Percentiles rank a stretch among this genome's conserved stretches.
These are phyloP conservation scores for Penicillium simplicissimum DNA, from an alignment of 495 filamentous ascomycete species.

Conservation along the genomic window DNA sequence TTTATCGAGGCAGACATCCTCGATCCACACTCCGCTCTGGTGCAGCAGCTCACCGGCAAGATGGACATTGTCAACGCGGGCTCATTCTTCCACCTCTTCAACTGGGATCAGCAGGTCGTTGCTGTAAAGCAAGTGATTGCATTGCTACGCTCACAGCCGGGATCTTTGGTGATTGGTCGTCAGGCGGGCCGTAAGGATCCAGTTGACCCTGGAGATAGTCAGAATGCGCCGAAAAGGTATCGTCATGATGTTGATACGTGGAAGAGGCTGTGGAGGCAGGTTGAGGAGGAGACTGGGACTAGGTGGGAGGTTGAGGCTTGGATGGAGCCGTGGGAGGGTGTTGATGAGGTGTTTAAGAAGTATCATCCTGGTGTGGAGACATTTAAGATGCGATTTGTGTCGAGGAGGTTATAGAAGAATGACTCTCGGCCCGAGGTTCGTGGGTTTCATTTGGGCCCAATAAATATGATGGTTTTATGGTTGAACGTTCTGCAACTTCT, in stretches of 20 bases:
- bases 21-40: conserved; percentile 35
- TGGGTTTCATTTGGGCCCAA: no score
- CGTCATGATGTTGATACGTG: conserved; percentile 49
- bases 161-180: conserved; percentile 49
- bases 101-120: conserved; percentile 51
- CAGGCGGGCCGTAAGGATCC: conserved; percentile 44
- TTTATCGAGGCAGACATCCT: conserved; percentile 59
- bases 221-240: conserved; percentile 28
- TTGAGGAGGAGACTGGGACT: conserved; percentile 48
- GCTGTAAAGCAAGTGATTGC: conserved; percentile 46
- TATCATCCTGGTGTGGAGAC: conserved; percentile 20
- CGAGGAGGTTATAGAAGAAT: conserved; percentile 6
- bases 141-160: conserved; percentile 45
- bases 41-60: conserved; percentile 40
- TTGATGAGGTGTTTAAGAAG: conserved; percentile 13
- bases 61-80: conserved; percentile 57
- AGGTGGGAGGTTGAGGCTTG: conserved; percentile 42
- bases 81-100: conserved; percentile 63
- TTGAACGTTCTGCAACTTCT: no score
- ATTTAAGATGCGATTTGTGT: conserved; percentile 24
- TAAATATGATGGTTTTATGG: no score
- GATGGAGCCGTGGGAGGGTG: conserved; percentile 22
- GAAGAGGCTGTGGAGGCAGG: conserved; percentile 51
- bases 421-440: no score
- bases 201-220: conserved; percentile 25